These are phyloP conservation scores for Orobanche coerulescens DNA, from an alignment of 257 asterid species.

Conservation along the genomic window DNA sequence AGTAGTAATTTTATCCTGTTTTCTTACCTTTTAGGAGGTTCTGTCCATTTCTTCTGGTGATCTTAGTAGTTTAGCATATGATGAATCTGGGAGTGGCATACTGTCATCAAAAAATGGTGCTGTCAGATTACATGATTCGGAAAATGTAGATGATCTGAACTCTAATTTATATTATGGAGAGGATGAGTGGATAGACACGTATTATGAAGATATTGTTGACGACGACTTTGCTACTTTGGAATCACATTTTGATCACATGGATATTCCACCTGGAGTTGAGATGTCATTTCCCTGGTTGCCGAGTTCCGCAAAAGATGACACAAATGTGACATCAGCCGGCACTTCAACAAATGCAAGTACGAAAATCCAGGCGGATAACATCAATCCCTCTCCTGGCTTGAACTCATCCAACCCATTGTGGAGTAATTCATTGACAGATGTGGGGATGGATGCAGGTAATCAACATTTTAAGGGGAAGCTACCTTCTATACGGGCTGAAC, in stretches of 20 bases:
- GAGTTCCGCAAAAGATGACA: constrained; percentile 22
- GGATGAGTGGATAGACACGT: constrained; percentile 48
- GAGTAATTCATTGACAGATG: constrained; percentile 16
- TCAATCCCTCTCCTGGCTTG: constrained; percentile 21
- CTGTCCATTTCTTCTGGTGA: constrained; percentile 29
- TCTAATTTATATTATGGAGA: constrained; percentile 38
- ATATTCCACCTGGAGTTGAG: constrained; percentile 81
- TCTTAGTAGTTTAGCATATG: constrained; percentile 26
- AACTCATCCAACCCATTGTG: constrained; percentile 25
- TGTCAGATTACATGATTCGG: constrained; percentile 26
- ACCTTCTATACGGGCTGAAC: constrained; percentile 23
- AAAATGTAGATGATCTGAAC: constrained; percentile 36
- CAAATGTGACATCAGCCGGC: constrained; percentile 27
- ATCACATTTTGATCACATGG: constrained; percentile 65
- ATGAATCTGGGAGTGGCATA: constrained; percentile 27
- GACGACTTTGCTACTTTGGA: constrained; percentile 37
- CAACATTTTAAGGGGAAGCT: constrained; percentile 24
- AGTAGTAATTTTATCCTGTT: not conserved
- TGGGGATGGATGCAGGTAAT: constrained; percentile 5
- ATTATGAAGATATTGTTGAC: constrained; percentile 42
- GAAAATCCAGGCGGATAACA: constrained; percentile 21
- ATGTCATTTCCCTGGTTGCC: constrained; percentile 64
- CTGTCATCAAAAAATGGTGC: constrained; percentile 25
- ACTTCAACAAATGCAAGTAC: constrained; percentile 30
- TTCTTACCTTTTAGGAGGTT: constrained; percentile 34